Conservation (phyloP, 495 filamentous ascomycete genomes). For the Alectoria sarmentosa region DNA sequence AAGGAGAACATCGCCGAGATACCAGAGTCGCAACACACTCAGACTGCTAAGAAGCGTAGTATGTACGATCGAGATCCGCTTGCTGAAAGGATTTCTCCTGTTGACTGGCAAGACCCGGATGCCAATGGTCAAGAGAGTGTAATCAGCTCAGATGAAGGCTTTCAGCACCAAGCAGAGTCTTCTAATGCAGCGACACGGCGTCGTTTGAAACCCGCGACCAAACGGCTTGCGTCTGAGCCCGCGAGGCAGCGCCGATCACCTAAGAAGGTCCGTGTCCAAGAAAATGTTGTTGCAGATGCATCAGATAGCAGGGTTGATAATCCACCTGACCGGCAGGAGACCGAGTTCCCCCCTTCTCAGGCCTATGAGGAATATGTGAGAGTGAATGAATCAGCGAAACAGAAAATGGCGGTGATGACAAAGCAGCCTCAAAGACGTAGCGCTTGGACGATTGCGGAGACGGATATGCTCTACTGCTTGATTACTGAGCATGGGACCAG, state of each 20-base stretch:
- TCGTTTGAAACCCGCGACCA: constrained; percentile 14
- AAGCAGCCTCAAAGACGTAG: constrained; percentile 38
- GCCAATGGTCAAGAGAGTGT: constrained; percentile 7
- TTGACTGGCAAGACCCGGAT: constrained; percentile 12
- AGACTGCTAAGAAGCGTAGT: background rate
- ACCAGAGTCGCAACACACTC: constrained; percentile 10
- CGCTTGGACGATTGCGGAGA: constrained; percentile 43
- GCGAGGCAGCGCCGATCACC: constrained; percentile 4
- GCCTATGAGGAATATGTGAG: constrained; percentile 9
- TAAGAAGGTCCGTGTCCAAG: constrained; percentile 14
- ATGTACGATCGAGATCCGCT: constrained; percentile 32
- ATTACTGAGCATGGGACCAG: constrained; percentile 44
- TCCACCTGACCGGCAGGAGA: constrained; percentile 6
- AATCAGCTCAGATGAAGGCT: constrained; percentile 24
- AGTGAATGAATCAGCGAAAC: constrained; percentile 21
- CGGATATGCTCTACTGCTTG: constrained; percentile 40
- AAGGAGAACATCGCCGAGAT: constrained; percentile 25
- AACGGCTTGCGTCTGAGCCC: constrained; percentile 5
- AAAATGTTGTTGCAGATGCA: background rate
- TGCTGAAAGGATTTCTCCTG: constrained; percentile 21
- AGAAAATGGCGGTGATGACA: background rate
- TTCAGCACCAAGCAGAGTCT: constrained; percentile 24
- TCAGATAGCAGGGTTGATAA: background rate
- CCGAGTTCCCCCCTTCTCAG: constrained; percentile 11
- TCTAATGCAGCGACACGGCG: constrained; percentile 14